Evolutionary conservation across 176 grass and related monocot species (phyloP), one percentile per base, ranked within the genome.

Genomic region (Avena atlantica): DNA sequence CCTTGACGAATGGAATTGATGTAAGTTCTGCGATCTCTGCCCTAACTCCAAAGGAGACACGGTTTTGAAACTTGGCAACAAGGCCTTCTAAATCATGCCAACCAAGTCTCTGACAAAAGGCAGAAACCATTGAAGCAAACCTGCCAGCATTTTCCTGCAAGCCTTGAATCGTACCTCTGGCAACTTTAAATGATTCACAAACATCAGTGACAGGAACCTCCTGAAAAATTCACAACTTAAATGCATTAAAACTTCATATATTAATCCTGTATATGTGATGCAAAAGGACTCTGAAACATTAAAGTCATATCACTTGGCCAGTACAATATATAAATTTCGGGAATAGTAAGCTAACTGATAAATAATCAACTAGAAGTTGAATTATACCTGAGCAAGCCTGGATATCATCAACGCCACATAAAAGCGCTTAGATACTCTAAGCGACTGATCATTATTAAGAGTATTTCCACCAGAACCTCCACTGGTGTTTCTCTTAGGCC

Each of bases 141-240:
- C 96, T 95, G 78, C 96, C 96, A 86, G 96, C 96, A 89, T 95
- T 98, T 90, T 98, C 96, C 85, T 98, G 96, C 74, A 98, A 89
- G 16, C 84, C 68, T 84, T 98, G 96, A 83, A 95, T 94, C 90
- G 93, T 95, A 68, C 93, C 96, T 89, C 96, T 92, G 31, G 96
- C 96, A 77, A 95, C 96, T 89, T 94, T 98, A 78, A 95, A 98
- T 83, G 92, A 82, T 70, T 98, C 93, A 82, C 96, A 98, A 81
- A 98, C 96, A 91, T 95, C 91, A 81, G 86, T 84, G 87, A 98
- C 90, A 90, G 96, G 90, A 67, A 87, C 74, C 83, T 98, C 96
- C 96, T 98, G 70, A 75, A 94, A 83, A 74, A 58, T 59, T 50
- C 40, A 51, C 61, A 75, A 75, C 4, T 50, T 50, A 50, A 76